phyloP scores from a whole-genome alignment of 495 filamentous ascomycete genomes.

The Trichoderma orchidacearum region DNA sequence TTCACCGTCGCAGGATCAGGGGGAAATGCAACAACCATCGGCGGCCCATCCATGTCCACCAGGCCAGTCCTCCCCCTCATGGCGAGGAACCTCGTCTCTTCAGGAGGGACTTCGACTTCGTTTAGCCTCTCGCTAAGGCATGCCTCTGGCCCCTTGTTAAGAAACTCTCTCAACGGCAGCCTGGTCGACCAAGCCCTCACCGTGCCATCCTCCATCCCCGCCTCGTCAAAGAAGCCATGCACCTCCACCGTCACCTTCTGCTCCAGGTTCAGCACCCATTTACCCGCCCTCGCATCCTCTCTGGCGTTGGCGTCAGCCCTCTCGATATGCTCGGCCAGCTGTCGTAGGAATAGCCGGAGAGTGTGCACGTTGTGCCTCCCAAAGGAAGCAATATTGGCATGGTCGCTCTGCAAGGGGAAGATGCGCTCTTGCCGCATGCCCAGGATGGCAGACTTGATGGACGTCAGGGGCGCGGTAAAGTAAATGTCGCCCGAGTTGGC shows the following conservation, averaged over 20 bases:
- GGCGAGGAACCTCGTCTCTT: not conserved
- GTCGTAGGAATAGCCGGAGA: slow-evolving; percentile 33
- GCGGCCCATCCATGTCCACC: not conserved
- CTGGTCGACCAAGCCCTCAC: slow-evolving; percentile 28
- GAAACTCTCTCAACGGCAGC: slow-evolving; percentile 34
- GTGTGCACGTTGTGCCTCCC: slow-evolving; percentile 35
- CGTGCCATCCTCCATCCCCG: slow-evolving; percentile 23
- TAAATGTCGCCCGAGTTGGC: slow-evolving; percentile 23
- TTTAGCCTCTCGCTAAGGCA: slow-evolving; percentile 26
- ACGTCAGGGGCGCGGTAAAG: slow-evolving; percentile 44
- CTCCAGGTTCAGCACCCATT: slow-evolving; percentile 32
- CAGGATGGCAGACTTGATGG: slow-evolving; percentile 45
- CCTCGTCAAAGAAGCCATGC: slow-evolving; percentile 48
- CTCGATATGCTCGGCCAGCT: slow-evolving; percentile 19
- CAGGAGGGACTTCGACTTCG: slow-evolving; percentile 8
- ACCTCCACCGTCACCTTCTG: slow-evolving; percentile 42
- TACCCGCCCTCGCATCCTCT: slow-evolving; percentile 18
- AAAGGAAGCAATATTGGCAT: slow-evolving; percentile 43
- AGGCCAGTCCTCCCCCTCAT: not conserved
- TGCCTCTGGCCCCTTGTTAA: slow-evolving; percentile 26
- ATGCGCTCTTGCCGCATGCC: slow-evolving; percentile 41
- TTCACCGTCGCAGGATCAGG: not conserved
- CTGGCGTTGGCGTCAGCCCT: slow-evolving; percentile 15
- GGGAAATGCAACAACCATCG: not conserved
- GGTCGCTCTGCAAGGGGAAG: slow-evolving; percentile 42